Conservation (phyloP, 1,139 yeast genomes). For the Saccharomyces hybrid region DNA sequence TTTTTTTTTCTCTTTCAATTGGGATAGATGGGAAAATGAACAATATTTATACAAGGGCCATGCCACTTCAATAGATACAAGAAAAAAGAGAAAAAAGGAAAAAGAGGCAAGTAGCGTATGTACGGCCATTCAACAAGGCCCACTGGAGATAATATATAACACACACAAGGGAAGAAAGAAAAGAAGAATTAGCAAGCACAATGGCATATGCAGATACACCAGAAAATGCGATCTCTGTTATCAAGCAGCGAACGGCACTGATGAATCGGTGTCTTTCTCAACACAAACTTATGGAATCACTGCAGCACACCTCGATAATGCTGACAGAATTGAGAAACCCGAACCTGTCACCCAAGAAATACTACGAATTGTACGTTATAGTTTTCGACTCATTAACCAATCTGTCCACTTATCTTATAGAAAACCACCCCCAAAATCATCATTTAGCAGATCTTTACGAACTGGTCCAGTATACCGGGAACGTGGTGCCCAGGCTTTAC, state of each 20-base stretch:
- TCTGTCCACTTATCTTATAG: slow-evolving; percentile 56
- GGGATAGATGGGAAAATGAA: neutral
- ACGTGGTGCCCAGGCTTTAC: slow-evolving; percentile 83
- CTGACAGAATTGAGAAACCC: slow-evolving; percentile 75
- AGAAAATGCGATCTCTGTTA: slow-evolving; percentile 30
- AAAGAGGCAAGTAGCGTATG: neutral
- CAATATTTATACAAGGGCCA: neutral
- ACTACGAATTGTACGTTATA: slow-evolving; percentile 83
- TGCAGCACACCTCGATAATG: slow-evolving; percentile 80
- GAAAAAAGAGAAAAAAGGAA: neutral
- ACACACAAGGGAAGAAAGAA: neutral
- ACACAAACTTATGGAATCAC: slow-evolving; percentile 71
- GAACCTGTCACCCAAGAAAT: slow-evolving; percentile 76
- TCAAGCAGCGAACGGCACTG: slow-evolving; percentile 60
- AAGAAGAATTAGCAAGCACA: neutral
- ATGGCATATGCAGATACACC: slow-evolving; percentile 27
- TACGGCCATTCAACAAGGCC: neutral
- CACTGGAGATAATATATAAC: neutral
- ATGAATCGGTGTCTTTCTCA: slow-evolving; percentile 72
- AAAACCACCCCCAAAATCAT: slow-evolving; percentile 54
- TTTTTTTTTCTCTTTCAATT: neutral
- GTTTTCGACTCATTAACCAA: slow-evolving; percentile 76
- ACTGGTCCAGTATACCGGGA: slow-evolving; percentile 90
- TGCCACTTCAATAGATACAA: neutral
- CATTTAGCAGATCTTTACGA: slow-evolving; percentile 89